A percentile compares a stretch with the other conserved stretches of the same genome.
phyloP scores from a whole-genome alignment of 2,329 filamentous ascomycete genomes.

The Arthrobotrys pseudoclavata region DNA sequence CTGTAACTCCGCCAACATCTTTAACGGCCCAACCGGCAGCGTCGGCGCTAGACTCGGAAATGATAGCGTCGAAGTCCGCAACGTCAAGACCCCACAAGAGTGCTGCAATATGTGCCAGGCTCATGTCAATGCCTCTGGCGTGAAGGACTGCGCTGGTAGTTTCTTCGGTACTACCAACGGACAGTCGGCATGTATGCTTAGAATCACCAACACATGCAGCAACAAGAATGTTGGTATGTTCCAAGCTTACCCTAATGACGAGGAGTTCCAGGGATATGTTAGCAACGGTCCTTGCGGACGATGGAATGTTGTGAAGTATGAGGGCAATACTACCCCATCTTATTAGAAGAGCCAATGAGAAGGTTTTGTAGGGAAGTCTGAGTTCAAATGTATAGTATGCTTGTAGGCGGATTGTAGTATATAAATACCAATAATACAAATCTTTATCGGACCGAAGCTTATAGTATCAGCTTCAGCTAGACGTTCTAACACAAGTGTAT shows the following conservation, averaged over 20 bases:
- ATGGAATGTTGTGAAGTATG: conserved; percentile 22
- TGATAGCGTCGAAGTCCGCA: conserved; percentile 5
- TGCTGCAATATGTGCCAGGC: conserved; percentile 45
- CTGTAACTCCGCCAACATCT: conserved; percentile 33
- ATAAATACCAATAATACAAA: background rate
- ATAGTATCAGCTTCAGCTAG: background rate
- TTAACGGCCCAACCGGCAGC: conserved; percentile 44
- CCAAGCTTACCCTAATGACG: background rate
- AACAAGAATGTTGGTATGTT: conserved; percentile 21
- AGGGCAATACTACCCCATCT: background rate
- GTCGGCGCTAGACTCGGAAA: conserved; percentile 14
- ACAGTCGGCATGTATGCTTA: conserved; percentile 17
- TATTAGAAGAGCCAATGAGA: background rate
- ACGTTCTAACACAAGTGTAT: too few relatives aligned
- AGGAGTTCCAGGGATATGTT: conserved; percentile 27
- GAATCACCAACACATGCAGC: conserved; percentile 31
- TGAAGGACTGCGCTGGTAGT: conserved; percentile 41
- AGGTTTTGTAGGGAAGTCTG: background rate
- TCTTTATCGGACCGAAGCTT: background rate
- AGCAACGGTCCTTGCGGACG: conserved; percentile 54
- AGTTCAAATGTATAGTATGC: background rate
- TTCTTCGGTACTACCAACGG: conserved; percentile 27
- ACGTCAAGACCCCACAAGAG: conserved; percentile 26
- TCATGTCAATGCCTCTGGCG: conserved; percentile 30
- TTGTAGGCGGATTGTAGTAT: background rate